Percentiles rank a stretch among this genome's conserved stretches.
These are phyloP conservation scores for Suillus clintonianus DNA, from an alignment of 768 basidiomycete genomes.

Conservation along the genomic window DNA sequence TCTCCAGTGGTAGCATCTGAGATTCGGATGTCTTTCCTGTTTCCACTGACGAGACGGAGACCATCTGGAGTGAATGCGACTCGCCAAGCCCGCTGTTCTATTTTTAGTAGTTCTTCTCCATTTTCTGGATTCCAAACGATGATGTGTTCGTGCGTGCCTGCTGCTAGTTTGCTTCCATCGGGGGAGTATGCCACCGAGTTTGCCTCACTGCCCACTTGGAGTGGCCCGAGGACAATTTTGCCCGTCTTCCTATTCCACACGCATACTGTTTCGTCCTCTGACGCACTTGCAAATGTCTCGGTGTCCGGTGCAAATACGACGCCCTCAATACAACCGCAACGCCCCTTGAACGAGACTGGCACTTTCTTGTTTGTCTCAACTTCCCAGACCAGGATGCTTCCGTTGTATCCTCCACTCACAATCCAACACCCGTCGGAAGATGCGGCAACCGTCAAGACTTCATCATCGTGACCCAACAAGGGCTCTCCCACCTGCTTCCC, in stretches of 20 bases:
- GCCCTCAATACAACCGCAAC: accelerated
- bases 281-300: not conserved
- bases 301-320: not conserved
- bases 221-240: not conserved
- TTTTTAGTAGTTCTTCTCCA: not conserved
- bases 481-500: not conserved
- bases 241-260: not conserved
- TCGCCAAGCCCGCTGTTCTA: not conserved
- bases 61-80: too few species aligned
- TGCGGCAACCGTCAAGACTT: not conserved
- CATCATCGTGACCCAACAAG: not conserved
- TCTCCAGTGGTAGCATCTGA: too few species aligned
- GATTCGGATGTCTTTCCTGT: too few species aligned
- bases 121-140: not conserved
- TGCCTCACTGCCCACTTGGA: not conserved
- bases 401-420: not conserved
- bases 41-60: too few species aligned
- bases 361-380: not conserved
- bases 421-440: not conserved
- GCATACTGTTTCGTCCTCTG: not conserved
- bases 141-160: not conserved
- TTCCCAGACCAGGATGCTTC: not conserved
- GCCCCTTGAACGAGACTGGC: not conserved
- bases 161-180: not conserved
- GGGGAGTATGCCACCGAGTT: not conserved